A percentile compares a stretch with the other conserved stretches of the same genome.
Conservation (phyloP, 139 green algal genomes). For the Tetradesmus lagerheimii region DNA sequence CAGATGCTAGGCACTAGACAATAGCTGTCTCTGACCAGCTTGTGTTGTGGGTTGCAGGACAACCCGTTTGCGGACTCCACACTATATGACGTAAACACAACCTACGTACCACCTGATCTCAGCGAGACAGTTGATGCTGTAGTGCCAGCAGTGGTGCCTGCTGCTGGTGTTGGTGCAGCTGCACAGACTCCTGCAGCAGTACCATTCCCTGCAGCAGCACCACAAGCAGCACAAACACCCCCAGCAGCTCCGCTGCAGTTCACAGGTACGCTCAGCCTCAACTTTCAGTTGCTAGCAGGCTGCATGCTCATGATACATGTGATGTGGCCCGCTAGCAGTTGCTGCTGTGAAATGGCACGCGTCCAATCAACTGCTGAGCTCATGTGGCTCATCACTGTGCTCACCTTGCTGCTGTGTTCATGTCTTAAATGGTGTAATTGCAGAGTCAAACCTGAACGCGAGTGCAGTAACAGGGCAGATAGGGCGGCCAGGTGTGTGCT, state of each 20-base stretch:
- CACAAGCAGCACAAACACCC: slow-evolving; percentile 13
- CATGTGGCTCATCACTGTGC: too few relatives aligned
- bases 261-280: slow-evolving; percentile 26
- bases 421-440: background rate
- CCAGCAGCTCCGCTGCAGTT: slow-evolving; percentile 19
- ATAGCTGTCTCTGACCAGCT: background rate
- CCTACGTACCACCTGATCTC: slow-evolving; percentile 48
- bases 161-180: background rate
- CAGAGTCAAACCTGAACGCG: slow-evolving; percentile 36
- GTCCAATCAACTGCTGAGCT: too few relatives aligned
- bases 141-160: slow-evolving; percentile 30
- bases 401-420: too few relatives aligned
- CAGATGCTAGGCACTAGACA: background rate
- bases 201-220: slow-evolving; percentile 7
- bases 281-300: background rate
- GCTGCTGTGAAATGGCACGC: too few relatives aligned
- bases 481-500: slow-evolving; percentile 9
- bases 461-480: slow-evolving; percentile 30
- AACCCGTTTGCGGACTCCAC: slow-evolving; percentile 45
- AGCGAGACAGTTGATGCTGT: slow-evolving; percentile 46
- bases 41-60: slow-evolving; percentile 28
- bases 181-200: slow-evolving; percentile 8
- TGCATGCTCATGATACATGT: background rate
- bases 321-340: background rate
- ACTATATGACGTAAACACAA: slow-evolving; percentile 52